These are phyloP conservation scores for Pyrenophora seminiperda DNA, from an alignment of 2,329 filamentous ascomycete species.

Conservation along the genomic window DNA sequence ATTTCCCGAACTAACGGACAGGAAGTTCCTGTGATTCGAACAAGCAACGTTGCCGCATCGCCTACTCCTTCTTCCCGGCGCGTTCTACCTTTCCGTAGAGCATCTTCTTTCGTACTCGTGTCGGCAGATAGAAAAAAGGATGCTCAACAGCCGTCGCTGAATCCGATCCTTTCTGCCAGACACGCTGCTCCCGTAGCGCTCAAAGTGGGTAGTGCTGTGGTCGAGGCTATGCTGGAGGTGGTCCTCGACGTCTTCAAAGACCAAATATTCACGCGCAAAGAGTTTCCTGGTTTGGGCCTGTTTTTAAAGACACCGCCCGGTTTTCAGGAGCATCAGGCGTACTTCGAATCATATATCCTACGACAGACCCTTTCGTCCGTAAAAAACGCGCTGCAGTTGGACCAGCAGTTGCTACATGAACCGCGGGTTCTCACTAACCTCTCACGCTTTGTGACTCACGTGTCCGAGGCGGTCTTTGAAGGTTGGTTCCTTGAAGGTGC, in stretches of 20 bases:
- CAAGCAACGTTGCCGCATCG: slow-evolving; percentile 61
- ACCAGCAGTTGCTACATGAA: slow-evolving; percentile 75
- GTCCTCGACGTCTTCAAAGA: slow-evolving; percentile 82
- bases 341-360: slow-evolving; percentile 90
- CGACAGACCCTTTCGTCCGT: slow-evolving; percentile 74
- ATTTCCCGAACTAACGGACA: slow-evolving; percentile 65
- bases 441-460: slow-evolving; percentile 76
- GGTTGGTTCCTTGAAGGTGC: slow-evolving; percentile 95
- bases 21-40: slow-evolving; percentile 72
- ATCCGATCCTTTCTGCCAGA: slow-evolving; percentile 65
- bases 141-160: slow-evolving; percentile 67
- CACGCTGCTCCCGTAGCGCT: slow-evolving; percentile 54
- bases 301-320: slow-evolving; percentile 89
- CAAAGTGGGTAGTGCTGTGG: slow-evolving; percentile 68
- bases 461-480: slow-evolving; percentile 90
- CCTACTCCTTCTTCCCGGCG: slow-evolving; percentile 46
- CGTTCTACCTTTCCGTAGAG: slow-evolving; percentile 72
- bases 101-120: slow-evolving; percentile 90
- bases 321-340: slow-evolving; percentile 91
- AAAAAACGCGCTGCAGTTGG: slow-evolving; percentile 69
- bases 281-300: slow-evolving; percentile 85
- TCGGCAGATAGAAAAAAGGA: slow-evolving; percentile 67
- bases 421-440: slow-evolving; percentile 86
- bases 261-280: slow-evolving; percentile 82
- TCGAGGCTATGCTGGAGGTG: slow-evolving; percentile 78